A percentile compares a stretch with the other conserved stretches of the same genome.
These are phyloP conservation scores for Xylariaceae sp. DNA, from an alignment of 2,329 filamentous ascomycete genomes.

Conservation along the genomic window DNA sequence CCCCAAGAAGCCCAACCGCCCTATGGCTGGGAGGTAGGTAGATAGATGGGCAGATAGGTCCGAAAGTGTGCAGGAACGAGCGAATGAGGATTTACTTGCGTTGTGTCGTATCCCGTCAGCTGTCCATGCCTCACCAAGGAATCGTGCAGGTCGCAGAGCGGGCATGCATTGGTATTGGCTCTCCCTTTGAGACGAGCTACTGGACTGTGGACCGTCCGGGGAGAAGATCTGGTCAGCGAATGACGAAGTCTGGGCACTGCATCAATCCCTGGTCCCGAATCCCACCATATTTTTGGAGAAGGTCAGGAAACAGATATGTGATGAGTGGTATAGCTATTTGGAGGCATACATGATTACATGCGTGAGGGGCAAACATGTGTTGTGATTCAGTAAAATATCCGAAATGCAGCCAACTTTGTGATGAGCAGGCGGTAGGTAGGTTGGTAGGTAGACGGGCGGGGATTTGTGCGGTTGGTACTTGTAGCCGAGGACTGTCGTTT, in stretches of 20 bases:
- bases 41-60: not conserved
- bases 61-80: not conserved
- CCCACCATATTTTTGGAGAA: constrained; percentile 2
- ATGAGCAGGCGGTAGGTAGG: too few relatives aligned
- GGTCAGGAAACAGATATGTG: not conserved
- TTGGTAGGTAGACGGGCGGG: not conserved
- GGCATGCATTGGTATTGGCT: constrained; percentile 15
- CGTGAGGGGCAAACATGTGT: too few relatives aligned
- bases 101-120: constrained; percentile 9
- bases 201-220: constrained; percentile 14
- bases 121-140: constrained; percentile 12
- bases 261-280: constrained; percentile 1
- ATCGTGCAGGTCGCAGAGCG: constrained; percentile 13
- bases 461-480: not conserved
- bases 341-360: not conserved
- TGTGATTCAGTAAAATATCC: not conserved
- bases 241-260: not conserved
- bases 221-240: constrained; percentile 10
- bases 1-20: not conserved
- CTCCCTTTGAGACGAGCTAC: not conserved
- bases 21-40: not conserved
- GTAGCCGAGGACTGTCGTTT: not conserved
- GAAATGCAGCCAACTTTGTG: not conserved
- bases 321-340: not conserved
- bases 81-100: not conserved